Evolutionary conservation across 148 eudicot species (phyloP), one percentile per base, ranked within the genome.

Genomic region (Vaccinium darrowii): DNA sequence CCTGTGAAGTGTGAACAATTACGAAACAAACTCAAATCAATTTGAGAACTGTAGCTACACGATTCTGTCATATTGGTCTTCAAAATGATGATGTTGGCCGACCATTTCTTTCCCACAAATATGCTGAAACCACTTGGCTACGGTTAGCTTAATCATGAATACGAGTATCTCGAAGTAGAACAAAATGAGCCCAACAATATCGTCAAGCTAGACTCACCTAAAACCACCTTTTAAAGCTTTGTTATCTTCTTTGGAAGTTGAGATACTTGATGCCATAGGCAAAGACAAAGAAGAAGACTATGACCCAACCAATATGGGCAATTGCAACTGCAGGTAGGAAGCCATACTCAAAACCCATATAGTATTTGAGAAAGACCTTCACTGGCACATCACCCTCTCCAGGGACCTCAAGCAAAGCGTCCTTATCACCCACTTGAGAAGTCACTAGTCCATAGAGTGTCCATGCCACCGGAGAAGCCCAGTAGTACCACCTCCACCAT

Each of bases 401-500:
- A 30, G 90, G 87, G 19, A 88, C 78, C 15, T 50, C 33, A n/a
- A 90, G 65, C 7, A 1, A 27, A 18, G 79, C 49, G 2, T 1
- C 36, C 36, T 69, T 87, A 36, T 90, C 87, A 16, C 92, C 92
- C 47, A 85, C 52, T 39, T 90, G 90, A 69, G 92, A 90, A 23
- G 92, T 90, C 15, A 90, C 79, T 7, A 90, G 84, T 18, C 92
- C 92, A 83, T 90, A 90, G 73, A 90, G 85, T 23, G 90, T 90
- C 92, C 92, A 90, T 27, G 92, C 88, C 80, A 88, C 89, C 0
- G 92, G 92, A 21, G 90, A 90, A 53, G 83, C 88, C 92, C 92
- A 90, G 87, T 90, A 90, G 85, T 90, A 88, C 92, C 92, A 90
- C 49, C 92, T 88, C 92, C 92, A 90, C 92, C 92, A 90, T 63